These are phyloP conservation scores for Bothriochloa decipiens DNA, from an alignment of 176 grass and related monocot species.

Conservation along the genomic window DNA sequence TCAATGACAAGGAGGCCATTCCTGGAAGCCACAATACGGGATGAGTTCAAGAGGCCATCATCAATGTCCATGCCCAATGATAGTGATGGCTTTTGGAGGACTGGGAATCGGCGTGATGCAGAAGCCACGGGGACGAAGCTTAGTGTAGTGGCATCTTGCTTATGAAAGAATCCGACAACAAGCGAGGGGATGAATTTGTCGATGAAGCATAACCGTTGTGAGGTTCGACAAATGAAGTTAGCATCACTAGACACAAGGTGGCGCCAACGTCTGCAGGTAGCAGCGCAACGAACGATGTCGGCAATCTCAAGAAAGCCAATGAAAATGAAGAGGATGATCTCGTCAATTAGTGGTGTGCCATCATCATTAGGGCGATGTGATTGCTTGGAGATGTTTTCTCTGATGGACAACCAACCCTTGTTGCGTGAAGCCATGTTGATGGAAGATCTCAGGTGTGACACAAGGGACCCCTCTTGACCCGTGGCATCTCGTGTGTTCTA, in stretches of 20 bases:
- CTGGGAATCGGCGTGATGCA: background rate
- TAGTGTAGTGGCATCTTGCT: background rate
- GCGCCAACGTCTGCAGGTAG: background rate
- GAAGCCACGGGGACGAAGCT: background rate
- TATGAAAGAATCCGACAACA: background rate
- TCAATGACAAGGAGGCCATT: constrained; percentile 1
- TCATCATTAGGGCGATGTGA: background rate
- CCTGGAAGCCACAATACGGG: background rate
- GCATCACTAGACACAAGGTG: background rate
- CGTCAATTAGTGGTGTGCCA: background rate
- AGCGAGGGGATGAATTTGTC: background rate
- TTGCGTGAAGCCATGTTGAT: too few species aligned
- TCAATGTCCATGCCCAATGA: background rate
- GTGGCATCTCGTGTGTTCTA: background rate
- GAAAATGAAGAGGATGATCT: constrained; percentile 11
- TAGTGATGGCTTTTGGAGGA: background rate
- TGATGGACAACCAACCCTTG: background rate
- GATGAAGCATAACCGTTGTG: background rate
- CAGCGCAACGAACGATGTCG: background rate
- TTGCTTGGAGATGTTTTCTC: background rate
- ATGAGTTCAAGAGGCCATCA: background rate
- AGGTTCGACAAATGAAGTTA: background rate
- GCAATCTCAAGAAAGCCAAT: background rate
- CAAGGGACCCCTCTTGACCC: background rate
- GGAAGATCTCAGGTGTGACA: background rate